Evolutionary conservation across 2,329 filamentous ascomycete species (phyloP), one percentile per base, ranked within the genome.

Genomic region (Sarocladium strictum): DNA sequence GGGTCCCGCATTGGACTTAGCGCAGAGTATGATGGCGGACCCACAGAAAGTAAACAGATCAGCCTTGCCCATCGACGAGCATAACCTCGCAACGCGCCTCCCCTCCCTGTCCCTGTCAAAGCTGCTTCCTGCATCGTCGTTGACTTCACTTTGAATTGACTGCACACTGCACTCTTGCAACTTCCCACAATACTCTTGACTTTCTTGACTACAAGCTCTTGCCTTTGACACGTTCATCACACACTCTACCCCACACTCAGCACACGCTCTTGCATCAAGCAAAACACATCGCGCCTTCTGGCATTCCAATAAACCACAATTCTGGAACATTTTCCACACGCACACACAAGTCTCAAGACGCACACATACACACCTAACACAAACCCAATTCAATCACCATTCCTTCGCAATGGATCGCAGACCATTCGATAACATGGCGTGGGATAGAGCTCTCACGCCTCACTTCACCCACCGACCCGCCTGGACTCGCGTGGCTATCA

Each of bases 41-140:
- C 47, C 47, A 51, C 47, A 33, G 47, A 51, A 51, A 33, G 47
- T 51, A 51, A 51, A 51, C 47, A 51, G 43, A 47, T 47, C 43
- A 47, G 43, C 43, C 21, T 29, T 27, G 7, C 10, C 21, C 12
- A 10, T 15, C n/a, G 23, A 19, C 35, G 17, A 19, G 15, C 35
- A 21, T 51, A 23, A 19, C 27, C 17, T 17, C 11, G 21, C 7
- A 51, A 21, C 23, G 27, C n/a, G 47, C 43, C 43, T 19, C 19
- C 43, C 19, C 47, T 33, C 24, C 47, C 23, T 29, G 9, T 32
- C 47, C n/a, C n/a, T 17, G 47, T 51, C 26, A 19, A 51, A 21
- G 15, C 29, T 51, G 17, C 47, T 19, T 51, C 47, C n/a, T 51
- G 15, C 26, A 32, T 24, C 47, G 19, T 51, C 47, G 17, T 4